Evolutionary conservation across 2,329 filamentous ascomycete species (phyloP).

Genomic region (Calonectria hawksworthii): DNA sequence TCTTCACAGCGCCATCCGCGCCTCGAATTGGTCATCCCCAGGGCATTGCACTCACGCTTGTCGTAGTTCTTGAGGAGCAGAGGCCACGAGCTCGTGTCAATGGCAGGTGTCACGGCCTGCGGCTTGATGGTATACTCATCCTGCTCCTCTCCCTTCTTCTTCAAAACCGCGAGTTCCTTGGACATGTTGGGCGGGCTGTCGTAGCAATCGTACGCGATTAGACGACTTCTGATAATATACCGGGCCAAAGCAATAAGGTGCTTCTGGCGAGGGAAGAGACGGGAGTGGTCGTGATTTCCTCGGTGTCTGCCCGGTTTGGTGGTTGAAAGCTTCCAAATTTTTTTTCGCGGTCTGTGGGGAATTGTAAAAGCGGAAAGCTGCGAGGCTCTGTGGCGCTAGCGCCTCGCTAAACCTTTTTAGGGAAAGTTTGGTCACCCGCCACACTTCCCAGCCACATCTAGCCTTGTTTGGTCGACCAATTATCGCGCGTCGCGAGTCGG

Average conservation of each 20-base stretch:
- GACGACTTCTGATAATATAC: conserved; percentile 42
- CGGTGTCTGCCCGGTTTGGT: conserved; percentile 49
- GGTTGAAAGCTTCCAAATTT: conserved; percentile 51
- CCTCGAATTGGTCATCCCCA: conserved; percentile 16
- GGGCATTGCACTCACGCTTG: conserved; percentile 74
- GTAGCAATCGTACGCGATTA: conserved; percentile 24
- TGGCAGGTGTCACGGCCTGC: conserved; percentile 80
- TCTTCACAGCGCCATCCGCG: conserved; percentile 25
- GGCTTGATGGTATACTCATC: conserved; percentile 93
- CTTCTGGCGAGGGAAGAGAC: conserved; percentile 46
- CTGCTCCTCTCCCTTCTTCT: conserved; percentile 62
- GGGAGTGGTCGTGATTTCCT: conserved; percentile 48
- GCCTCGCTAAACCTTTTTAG: not conserved
- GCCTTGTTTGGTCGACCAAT: conserved; percentile 2
- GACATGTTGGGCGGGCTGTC: conserved; percentile 52
- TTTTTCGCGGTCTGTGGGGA: conserved; percentile 52
- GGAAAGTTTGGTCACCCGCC: not conserved
- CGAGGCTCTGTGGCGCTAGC: conserved; percentile 43
- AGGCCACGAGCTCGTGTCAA: conserved; percentile 93
- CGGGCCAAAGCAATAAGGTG: conserved; percentile 44
- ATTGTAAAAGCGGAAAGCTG: conserved; percentile 34
- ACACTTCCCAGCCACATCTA: conserved; percentile 3
- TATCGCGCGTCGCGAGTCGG: not conserved
- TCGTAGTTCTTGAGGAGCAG: conserved; percentile 96
- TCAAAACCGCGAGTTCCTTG: conserved; percentile 60